phyloP scores from a whole-genome alignment of 106 monocot species.

The Xerophyta viscosa region DNA sequence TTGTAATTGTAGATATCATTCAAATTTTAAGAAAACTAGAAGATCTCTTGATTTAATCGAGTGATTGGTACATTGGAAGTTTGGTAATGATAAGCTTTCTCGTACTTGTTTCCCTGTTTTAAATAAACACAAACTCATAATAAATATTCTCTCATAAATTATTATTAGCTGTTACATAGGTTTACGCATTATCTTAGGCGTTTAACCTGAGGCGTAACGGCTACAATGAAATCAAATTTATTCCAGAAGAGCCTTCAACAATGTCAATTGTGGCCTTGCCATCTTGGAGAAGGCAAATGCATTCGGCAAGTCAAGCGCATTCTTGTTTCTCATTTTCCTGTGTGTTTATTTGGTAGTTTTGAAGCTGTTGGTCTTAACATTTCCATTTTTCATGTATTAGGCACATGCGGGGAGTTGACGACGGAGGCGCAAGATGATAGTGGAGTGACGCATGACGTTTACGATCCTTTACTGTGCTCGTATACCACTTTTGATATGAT shows the following conservation, averaged over 20 bases:
- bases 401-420: conserved; percentile 65
- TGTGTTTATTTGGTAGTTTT: background rate
- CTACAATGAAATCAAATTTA: conserved; percentile 17
- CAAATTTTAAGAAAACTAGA: too few species aligned
- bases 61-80: too few species aligned
- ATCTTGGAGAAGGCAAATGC: conserved; percentile 87
- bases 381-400: conserved; percentile 17
- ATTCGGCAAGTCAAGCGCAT: conserved; percentile 49
- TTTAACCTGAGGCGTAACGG: conserved; percentile 68
- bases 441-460: conserved; percentile 76
- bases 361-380: conserved; percentile 1
- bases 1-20: too few species aligned
- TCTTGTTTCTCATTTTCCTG: background rate
- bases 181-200: conserved; percentile 35
- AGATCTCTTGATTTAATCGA: too few species aligned
- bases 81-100: too few species aligned
- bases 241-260: conserved; percentile 19
- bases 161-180: background rate
- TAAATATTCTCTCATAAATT: background rate
- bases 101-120: too few species aligned
- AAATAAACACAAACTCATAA: background rate
- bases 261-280: conserved; percentile 55
- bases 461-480: too few species aligned
- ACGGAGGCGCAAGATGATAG: conserved; percentile 52
- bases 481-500: too few species aligned